Evolutionary conservation across 768 basidiomycete species (phyloP), one percentile per base, ranked within the genome.

Genomic region (Rhodosporidiobolus odoratus): DNA sequence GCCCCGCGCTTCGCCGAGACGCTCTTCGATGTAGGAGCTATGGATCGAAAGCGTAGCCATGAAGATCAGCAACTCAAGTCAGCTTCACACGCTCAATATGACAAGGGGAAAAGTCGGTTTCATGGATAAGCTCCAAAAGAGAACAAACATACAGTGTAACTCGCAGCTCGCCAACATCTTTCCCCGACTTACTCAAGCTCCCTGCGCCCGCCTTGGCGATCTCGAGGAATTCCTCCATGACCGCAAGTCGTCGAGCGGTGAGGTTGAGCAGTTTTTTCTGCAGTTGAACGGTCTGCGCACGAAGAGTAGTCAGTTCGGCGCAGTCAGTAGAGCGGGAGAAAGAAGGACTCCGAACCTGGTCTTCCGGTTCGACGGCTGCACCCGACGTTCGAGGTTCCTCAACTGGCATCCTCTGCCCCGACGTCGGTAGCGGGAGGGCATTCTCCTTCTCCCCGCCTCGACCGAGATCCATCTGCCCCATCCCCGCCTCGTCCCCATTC

Each of bases 11-110:
- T 72, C 71, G 45, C 45, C 21, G 37, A 64, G 59, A 19, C 66
- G 61, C 30, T 72, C 66, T 12, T 72, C 63, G 40, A 68, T 52
- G 57, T 68, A 50, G 17, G 71, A 72, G 9, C 71, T 72, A 47
- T 21, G 16, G 37, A n/a, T 25, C 43, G 43, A 45, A n/a, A n/a
- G n/a, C n/a, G n/a, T n/a, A n/a, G n/a, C n/a, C n/a, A n/a, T n/a
- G 43, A 12, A 12, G 43, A 13, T 45, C 13, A 23, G 30, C 27
- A 8, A n/a, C 8, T 27, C 52, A 32, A n/a, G 48, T 50, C 48
- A 9, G 13, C 8, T 12, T n/a, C 9, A 27, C 12, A 10, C 52
- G 21, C 13, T 7, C 15, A 56, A 30, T 27, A 32, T 6, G 35
- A 47, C 12, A 56, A 35, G 30, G 25, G 34, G 34, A n/a, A 35